phyloP scores from a whole-genome alignment of 495 filamentous ascomycete genomes.

The Glutinoglossum americanum region DNA sequence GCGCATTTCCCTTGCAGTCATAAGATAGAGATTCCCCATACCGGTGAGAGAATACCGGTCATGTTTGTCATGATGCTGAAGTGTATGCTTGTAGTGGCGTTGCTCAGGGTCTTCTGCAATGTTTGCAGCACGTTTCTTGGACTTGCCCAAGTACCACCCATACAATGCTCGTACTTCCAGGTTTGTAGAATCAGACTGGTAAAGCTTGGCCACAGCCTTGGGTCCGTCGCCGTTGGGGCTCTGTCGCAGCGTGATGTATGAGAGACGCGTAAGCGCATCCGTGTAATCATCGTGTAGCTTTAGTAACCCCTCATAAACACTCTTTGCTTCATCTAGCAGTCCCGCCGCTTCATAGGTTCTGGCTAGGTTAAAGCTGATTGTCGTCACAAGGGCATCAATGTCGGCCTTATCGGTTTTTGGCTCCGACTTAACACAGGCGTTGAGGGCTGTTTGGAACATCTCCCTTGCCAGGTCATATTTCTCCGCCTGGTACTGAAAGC shows the following conservation, averaged over 20 bases:
- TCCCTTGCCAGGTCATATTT: constrained; percentile 61
- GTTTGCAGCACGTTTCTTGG: constrained; percentile 58
- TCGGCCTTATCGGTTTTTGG: constrained; percentile 42
- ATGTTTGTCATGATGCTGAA: constrained; percentile 89
- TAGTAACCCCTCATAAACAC: constrained; percentile 67
- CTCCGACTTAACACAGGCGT: constrained; percentile 58
- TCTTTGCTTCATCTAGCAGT: constrained; percentile 59
- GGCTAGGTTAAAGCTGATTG: constrained; percentile 89
- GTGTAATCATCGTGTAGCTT: constrained; percentile 74
- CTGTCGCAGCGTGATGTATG: constrained; percentile 74
- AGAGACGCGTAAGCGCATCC: constrained; percentile 66
- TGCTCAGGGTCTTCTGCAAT: constrained; percentile 78
- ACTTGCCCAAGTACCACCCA: constrained; percentile 79
- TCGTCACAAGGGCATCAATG: constrained; percentile 74
- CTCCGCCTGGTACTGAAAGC: constrained; percentile 75
- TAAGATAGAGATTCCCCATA: constrained; percentile 85
- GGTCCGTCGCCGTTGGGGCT: constrained; percentile 69
- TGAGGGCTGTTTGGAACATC: constrained; percentile 71
- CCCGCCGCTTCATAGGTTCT: constrained; percentile 80
- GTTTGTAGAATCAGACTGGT: constrained; percentile 55
- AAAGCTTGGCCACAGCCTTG: constrained; percentile 59
- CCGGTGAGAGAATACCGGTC: constrained; percentile 83
- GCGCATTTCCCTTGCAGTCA: constrained; percentile 80
- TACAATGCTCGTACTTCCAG: constrained; percentile 81
- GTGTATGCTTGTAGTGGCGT: constrained; percentile 84